phyloP scores from a whole-genome alignment of 202 grass and related monocot genomes.

The Brachypodium distachyon region DNA sequence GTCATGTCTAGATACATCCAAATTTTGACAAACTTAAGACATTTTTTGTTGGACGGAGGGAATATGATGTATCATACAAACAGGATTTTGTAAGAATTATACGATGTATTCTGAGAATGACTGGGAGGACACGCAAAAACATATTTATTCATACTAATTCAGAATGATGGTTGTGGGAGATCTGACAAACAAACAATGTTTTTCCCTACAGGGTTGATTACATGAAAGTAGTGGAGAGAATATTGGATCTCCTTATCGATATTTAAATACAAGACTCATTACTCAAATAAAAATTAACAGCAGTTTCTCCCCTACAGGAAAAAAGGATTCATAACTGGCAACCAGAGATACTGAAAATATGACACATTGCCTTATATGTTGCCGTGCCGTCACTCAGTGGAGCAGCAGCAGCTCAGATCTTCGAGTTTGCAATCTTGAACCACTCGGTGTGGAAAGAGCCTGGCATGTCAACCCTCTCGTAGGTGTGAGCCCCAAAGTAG shows the following conservation, averaged over 20 bases:
- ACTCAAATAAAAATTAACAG: neutral
- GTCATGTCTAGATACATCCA: too few species aligned
- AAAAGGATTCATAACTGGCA: neutral
- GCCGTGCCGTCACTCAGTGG: neutral
- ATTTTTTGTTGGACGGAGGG: too few species aligned
- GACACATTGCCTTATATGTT: neutral
- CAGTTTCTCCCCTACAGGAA: neutral
- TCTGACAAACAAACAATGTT: neutral
- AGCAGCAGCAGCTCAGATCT: slow-evolving; percentile 28
- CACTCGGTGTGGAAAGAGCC: slow-evolving; percentile 79
- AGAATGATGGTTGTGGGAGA: neutral
- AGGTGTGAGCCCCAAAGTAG: slow-evolving; percentile 81
- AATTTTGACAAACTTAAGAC: too few species aligned
- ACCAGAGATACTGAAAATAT: neutral
- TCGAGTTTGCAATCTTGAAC: slow-evolving; percentile 73
- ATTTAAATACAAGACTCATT: neutral
- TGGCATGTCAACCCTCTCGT: slow-evolving; percentile 68
- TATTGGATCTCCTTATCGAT: neutral
- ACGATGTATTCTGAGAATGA: too few species aligned
- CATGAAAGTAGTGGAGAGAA: neutral
- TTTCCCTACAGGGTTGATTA: slow-evolving; percentile 11
- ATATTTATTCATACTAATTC: neutral
- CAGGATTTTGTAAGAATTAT: neutral
- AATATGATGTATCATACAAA: too few species aligned
- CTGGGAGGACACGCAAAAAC: neutral